Conservation (phyloP, 306 rosid genomes). For the Vigna nakashimae region DNA sequence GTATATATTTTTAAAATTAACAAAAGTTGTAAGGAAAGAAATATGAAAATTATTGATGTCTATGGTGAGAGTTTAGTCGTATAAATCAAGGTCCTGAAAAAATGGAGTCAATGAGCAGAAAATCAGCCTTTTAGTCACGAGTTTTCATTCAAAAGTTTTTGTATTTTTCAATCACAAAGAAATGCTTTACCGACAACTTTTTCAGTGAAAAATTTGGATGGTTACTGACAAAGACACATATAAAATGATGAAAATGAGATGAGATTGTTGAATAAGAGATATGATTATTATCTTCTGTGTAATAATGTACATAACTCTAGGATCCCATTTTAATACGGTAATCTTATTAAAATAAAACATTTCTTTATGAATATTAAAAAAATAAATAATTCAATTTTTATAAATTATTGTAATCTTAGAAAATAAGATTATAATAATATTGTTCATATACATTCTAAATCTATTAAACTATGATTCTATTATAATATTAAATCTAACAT, state of each 20-base stretch:
- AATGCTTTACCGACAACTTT: constrained; percentile 3
- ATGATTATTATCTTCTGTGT: neutral
- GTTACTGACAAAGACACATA: neutral
- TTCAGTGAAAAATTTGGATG: neutral
- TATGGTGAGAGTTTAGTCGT: no score
- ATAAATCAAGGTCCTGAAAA: neutral
- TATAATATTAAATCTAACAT: no score
- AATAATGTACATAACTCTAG: neutral
- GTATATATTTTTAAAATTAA: neutral
- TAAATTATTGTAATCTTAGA: no score
- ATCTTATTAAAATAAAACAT: no score
- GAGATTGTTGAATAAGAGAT: neutral
- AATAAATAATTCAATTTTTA: no score
- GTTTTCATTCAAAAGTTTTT: neutral
- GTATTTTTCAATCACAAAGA: neutral
- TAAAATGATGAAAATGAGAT: neutral
- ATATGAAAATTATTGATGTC: no score
- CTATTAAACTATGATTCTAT: no score
- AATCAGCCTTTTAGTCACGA: neutral
- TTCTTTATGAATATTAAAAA: no score
- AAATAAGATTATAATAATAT: no score
- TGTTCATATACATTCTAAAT: no score
- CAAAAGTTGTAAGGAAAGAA: neutral
- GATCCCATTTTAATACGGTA: no score
- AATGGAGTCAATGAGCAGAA: neutral